Percentiles rank a stretch among this genome's conserved stretches.
Evolutionary conservation across 2,329 filamentous ascomycete genomes (phyloP).

Genomic region (Thermoascus crustaceus): DNA sequence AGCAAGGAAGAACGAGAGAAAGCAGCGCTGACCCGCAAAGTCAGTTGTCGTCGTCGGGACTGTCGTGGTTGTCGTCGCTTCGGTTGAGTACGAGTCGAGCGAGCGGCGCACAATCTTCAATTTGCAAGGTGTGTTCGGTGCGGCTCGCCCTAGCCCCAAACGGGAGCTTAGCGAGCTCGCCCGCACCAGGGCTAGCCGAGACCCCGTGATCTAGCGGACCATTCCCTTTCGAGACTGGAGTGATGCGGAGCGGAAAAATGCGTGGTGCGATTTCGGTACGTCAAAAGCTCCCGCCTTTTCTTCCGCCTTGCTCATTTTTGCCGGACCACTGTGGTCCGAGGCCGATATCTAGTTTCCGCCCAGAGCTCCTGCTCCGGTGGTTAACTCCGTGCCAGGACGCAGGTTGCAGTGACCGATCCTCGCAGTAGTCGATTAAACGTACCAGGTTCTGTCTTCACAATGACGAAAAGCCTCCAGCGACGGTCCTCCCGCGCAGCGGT

Average conservation of each 20-base stretch:
- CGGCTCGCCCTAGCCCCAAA: conserved; percentile 27
- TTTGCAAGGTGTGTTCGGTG: conserved; percentile 30
- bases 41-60: conserved; percentile 28
- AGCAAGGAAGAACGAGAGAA: conserved; percentile 35
- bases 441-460: conserved; percentile 12
- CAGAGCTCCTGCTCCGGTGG: neutral
- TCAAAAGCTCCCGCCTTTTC: conserved; percentile 11
- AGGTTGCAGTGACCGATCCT: neutral
- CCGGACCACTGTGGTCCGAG: conserved; percentile 27
- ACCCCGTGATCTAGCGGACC: conserved; percentile 23
- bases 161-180: conserved; percentile 28
- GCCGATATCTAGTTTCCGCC: too few relatives aligned
- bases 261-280: conserved; percentile 7
- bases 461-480: conserved; percentile 12
- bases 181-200: conserved; percentile 25
- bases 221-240: conserved; percentile 8
- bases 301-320: conserved; percentile 14
- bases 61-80: conserved; percentile 37
- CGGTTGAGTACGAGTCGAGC: conserved; percentile 19
- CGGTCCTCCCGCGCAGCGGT: too few relatives aligned
- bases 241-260: conserved; percentile 6
- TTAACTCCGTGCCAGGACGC: conserved; percentile 8
- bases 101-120: conserved; percentile 30
- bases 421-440: conserved; percentile 6
- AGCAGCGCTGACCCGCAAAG: conserved; percentile 34